Evolutionary conservation across 2,329 filamentous ascomycete species (phyloP), one percentile per base, ranked within the genome.

Genomic region (Aureobasidium sp.): DNA sequence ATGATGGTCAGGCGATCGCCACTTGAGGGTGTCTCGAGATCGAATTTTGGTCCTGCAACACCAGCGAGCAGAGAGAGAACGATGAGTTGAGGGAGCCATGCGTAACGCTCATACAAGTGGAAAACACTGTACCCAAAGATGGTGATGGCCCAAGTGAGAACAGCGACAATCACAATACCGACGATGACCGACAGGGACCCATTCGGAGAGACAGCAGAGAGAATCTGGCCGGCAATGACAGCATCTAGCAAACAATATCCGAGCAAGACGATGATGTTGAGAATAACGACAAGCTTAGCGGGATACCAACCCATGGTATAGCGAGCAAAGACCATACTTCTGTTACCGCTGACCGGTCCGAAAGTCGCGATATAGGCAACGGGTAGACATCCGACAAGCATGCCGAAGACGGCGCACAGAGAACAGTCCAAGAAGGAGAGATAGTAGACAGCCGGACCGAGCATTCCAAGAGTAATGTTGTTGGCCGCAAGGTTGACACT

Each of bases 111-210:
- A 74, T 92, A 93, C 63, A 85, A 82, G 72, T 93, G 90, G 74
- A 93, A 91, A 51, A 89, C 79, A 63, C 83, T 84, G 73, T 92
- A 91, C 0, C 90, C 91, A 73, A 92, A 91, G 0, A 88, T 89
- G 1, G 89, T 89, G 48, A 93, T 84, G 2, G 82, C 78, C 87
- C 88, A 91, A 36, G 86, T 87, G 42, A 91, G 85, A 29, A 91
- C 70, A 1, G 88, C 87, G 16, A 89, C 85, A 53, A 92, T 86
- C 47, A 92, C 81, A 69, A 93, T 91, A 70, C 90, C 90, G 1
- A 92, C 90, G 40, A 87, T 84, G 25, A 91, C 84, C 2, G 87
- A 88, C 77, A 92, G 83, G 67, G 79, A 83, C n/a, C 82, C 84
- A 67, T 85, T 83, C 15, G 60, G 60, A 16, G 87, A 88, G 5